phyloP scores from a whole-genome alignment of 805 yeast genomes.

The Candida sanyiensis region DNA sequence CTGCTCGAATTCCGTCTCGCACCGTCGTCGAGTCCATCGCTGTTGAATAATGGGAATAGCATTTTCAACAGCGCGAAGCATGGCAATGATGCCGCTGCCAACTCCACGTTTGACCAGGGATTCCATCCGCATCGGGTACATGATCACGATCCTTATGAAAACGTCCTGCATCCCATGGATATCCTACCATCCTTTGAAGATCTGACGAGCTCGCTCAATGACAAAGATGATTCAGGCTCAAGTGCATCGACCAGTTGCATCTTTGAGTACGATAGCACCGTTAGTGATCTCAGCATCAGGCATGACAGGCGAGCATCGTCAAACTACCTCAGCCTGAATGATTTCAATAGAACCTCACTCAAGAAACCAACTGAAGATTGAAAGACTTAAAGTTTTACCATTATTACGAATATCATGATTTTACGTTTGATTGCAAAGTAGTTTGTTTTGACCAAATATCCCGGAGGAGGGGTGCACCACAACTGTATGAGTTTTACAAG shows the following conservation, averaged over 20 bases:
- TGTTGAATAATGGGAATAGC: background rate
- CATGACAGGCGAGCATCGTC: constrained; percentile 13
- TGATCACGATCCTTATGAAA: constrained; percentile 20
- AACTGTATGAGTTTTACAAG: too few species aligned
- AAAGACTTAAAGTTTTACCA: constrained; percentile 11
- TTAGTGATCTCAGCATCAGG: background rate
- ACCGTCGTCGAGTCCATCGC: background rate
- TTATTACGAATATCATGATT: constrained; percentile 1
- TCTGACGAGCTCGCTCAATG: constrained; percentile 2
- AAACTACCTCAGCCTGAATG: constrained; percentile 15
- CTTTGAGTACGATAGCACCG: constrained; percentile 2
- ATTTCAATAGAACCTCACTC: constrained; percentile 7
- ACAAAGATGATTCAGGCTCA: constrained; percentile 1
- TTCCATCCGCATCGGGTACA: constrained; percentile 4
- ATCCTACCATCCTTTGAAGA: constrained; percentile 14
- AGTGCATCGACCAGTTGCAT: background rate
- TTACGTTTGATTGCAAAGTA: too few species aligned
- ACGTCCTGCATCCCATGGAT: constrained; percentile 23
- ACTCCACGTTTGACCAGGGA: constrained; percentile 2
- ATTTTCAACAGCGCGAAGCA: constrained; percentile 1
- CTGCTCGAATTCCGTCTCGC: background rate
- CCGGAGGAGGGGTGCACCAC: too few species aligned
- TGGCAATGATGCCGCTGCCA: constrained; percentile 1
- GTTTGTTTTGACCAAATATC: too few species aligned
- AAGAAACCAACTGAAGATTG: background rate